Conservation (phyloP, 2,329 filamentous ascomycete genomes). For the Reticulascus tulasneorum region DNA sequence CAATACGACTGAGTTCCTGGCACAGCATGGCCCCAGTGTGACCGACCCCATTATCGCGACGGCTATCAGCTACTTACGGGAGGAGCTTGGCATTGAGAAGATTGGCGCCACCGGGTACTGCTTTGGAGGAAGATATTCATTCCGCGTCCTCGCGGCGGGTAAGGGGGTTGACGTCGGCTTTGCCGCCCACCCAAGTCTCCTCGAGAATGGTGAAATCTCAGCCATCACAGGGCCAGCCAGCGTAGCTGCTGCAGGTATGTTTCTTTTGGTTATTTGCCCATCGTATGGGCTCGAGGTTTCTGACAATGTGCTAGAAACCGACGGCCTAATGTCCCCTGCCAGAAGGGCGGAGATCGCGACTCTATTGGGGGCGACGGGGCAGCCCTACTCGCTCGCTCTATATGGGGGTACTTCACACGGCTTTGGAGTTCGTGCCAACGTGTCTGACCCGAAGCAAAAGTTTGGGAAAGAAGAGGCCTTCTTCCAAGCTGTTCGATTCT, state of each 20-base stretch:
- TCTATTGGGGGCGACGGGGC: conserved; percentile 47
- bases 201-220: conserved; percentile 55
- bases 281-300: conserved; percentile 1
- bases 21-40: conserved; percentile 31
- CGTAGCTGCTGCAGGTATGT: conserved; percentile 57
- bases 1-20: conserved; percentile 37
- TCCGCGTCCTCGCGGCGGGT: conserved; percentile 48
- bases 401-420: conserved; percentile 69
- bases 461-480: conserved; percentile 79
- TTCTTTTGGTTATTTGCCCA: background rate
- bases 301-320: conserved; percentile 41
- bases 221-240: conserved; percentile 53
- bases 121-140: conserved; percentile 57
- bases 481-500: conserved; percentile 71
- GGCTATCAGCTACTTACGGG: conserved; percentile 40
- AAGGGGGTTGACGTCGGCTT: conserved; percentile 55
- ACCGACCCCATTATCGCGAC: conserved; percentile 45
- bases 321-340: conserved; percentile 53
- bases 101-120: conserved; percentile 61
- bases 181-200: conserved; percentile 61
- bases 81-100: conserved; percentile 43
- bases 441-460: conserved; percentile 44
- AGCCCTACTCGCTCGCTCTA: conserved; percentile 65
- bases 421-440: conserved; percentile 66
- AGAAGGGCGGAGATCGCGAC: conserved; percentile 54